Conservation (phyloP, 2,329 filamentous ascomycete species). For the Sarocladiaceae sp. region DNA sequence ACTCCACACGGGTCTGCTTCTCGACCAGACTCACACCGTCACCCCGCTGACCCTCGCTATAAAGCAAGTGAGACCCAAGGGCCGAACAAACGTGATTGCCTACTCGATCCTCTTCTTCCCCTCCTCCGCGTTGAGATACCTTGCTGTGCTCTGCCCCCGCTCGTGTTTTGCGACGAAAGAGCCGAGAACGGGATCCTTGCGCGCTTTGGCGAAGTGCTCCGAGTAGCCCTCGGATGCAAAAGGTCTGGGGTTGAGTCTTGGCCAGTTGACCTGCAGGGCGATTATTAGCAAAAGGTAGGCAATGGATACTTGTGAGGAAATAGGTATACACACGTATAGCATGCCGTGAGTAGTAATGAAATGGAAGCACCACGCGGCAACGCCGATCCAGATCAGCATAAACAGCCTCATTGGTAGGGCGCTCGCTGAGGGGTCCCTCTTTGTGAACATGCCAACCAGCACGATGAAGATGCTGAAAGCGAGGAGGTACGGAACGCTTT, state of each 20-base stretch:
- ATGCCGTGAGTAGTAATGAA: constrained; percentile 84
- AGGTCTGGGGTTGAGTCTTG: constrained; percentile 83
- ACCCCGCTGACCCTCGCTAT: too few species aligned
- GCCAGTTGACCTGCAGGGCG: constrained; percentile 80
- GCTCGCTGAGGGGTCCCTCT: constrained; percentile 62
- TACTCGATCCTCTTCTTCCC: constrained; percentile 98
- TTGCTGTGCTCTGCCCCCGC: constrained; percentile 73
- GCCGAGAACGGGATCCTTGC: constrained; percentile 77
- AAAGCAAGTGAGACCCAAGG: not conserved
- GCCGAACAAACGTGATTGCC: constrained; percentile 12
- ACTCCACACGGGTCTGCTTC: too few species aligned
- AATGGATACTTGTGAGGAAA: not conserved
- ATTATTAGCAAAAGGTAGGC: constrained; percentile 13
- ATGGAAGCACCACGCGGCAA: constrained; percentile 63
- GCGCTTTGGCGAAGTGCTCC: constrained; percentile 75
- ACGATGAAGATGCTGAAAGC: constrained; percentile 82
- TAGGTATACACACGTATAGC: constrained; percentile 70
- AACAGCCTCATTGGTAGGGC: constrained; percentile 80
- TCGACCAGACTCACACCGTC: too few species aligned
- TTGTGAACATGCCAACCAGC: constrained; percentile 66
- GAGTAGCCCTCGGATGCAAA: constrained; percentile 84
- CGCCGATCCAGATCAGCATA: constrained; percentile 66
- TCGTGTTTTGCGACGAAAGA: constrained; percentile 64
- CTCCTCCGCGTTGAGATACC: constrained; percentile 83
- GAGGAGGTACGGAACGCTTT: constrained; percentile 87